Evolutionary conservation across 2,329 filamentous ascomycete genomes (phyloP), one percentile per base, ranked within the genome.

Genomic region (Fusarium temperatum): DNA sequence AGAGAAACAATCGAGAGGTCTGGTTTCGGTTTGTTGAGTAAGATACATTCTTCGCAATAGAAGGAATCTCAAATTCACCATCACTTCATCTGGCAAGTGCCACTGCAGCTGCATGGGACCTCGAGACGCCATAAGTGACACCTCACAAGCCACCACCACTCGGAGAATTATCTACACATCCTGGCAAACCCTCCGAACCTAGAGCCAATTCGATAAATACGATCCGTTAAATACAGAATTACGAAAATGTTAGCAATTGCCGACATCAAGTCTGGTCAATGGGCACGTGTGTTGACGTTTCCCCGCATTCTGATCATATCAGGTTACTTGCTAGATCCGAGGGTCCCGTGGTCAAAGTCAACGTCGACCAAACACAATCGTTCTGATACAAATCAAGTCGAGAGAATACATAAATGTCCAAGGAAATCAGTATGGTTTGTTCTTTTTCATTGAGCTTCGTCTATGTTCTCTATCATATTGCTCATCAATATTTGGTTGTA

Each of bases 401-500:
- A 17, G 18, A 30, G 17, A 39, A 14, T 1, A 9, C 3, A 11
- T 10, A n/a, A 17, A 38, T 10, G 3, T 68, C 53, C 70, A 62
- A 63, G 57, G 18, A 62, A 62, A 58, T 58, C 32, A 69, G n/a
- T 57, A 48, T 55, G 48, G 53, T 73, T 72, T 65, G 60, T 65
- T 68, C 56, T 48, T 68, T 63, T 70, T 74, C 63, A 41, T 72
- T 45, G 61, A 70, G 70, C 51, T 57, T 63, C 66, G 41, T 74
- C 72, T 68, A 71, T 74, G 42, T 74, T 66, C 66, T 74, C 63
- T 68, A 74, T 72, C 66, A 39, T 66, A 53, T 66, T 51, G 32
- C 57, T 68, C 55, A 39, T 72, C 71, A 72, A 51, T 53, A 58
- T 74, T 74, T 63, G 30, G 68, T 45, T 50, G 47, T 59, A 48